These are phyloP conservation scores for Dactylis glomerata DNA, from an alignment of 176 grass and related monocot species.

Conservation along the genomic window DNA sequence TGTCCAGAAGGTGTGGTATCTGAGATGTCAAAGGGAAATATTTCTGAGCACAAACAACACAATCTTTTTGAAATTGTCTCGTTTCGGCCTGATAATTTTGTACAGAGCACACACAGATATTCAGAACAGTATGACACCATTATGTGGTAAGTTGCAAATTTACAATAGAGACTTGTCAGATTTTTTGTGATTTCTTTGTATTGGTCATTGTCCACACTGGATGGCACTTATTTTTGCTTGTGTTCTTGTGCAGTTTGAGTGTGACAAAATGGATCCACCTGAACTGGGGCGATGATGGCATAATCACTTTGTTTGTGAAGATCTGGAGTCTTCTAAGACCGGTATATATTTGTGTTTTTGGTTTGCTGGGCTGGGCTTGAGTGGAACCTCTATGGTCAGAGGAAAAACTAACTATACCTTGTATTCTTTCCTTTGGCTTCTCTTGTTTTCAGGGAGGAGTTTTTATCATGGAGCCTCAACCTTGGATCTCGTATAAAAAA, in stretches of 20 bases:
- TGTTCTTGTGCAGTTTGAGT: conserved; percentile 79
- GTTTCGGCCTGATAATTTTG: conserved; percentile 83
- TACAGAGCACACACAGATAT: conserved; percentile 40
- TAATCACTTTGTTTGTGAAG: conserved; percentile 84
- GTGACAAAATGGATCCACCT: conserved; percentile 98
- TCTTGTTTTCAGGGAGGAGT: conserved; percentile 70
- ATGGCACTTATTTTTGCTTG: conserved; percentile 17
- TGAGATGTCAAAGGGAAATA: conserved; percentile 36
- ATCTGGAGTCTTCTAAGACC: conserved; percentile 86
- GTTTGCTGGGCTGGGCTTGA: not conserved
- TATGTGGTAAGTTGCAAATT: conserved; percentile 70
- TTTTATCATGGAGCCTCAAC: conserved; percentile 90
- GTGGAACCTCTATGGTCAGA: not conserved
- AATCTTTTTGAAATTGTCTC: conserved; percentile 56
- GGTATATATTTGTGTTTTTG: conserved; percentile 44
- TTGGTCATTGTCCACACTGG: not conserved
- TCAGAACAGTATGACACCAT: conserved; percentile 87
- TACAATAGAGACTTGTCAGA: not conserved
- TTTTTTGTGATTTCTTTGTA: conserved; percentile 6
- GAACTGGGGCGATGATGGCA: conserved; percentile 96
- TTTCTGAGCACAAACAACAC: conserved; percentile 1
- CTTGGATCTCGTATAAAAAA: conserved; percentile 89
- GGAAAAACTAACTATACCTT: not conserved
- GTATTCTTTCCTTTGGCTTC: not conserved
- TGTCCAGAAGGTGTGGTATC: conserved; percentile 10